phyloP scores from a whole-genome alignment of 495 filamentous ascomycete genomes.

The Entonaema liquescens region DNA sequence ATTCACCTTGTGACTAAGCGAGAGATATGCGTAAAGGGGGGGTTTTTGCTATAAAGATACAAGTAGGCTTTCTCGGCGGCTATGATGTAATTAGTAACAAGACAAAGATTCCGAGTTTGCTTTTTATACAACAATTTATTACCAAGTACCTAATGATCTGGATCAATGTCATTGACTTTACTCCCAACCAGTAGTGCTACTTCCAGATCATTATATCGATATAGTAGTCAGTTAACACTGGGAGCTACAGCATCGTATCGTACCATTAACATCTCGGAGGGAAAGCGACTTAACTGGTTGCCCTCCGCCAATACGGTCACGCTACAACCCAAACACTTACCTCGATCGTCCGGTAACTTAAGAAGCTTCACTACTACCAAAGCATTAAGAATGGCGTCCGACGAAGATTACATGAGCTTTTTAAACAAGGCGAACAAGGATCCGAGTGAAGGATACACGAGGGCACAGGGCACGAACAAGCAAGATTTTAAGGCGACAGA shows the following conservation, averaged over 20 bases:
- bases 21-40: constrained; percentile 16
- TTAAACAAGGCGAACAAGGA: constrained; percentile 84
- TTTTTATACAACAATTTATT: constrained; percentile 17
- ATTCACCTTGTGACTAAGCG: no score
- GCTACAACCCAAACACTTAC: constrained; percentile 16
- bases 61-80: not conserved
- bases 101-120: constrained; percentile 1
- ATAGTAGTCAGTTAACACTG: not conserved
- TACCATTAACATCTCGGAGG: constrained; percentile 3
- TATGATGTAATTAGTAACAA: constrained; percentile 39
- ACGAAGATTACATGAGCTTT: constrained; percentile 82
- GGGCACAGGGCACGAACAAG: constrained; percentile 32
- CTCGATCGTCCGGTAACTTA: not conserved
- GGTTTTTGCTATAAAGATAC: constrained; percentile 10
- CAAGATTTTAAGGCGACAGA: constrained; percentile 62
- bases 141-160: constrained; percentile 15
- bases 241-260: not conserved
- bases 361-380: constrained; percentile 35
- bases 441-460: constrained; percentile 56
- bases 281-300: not conserved
- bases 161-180: constrained; percentile 17
- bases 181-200: constrained; percentile 7
- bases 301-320: not conserved
- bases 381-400: constrained; percentile 69
- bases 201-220: constrained; percentile 12